These are phyloP conservation scores for Nakazawaea pomicola DNA, from an alignment of 805 yeast species.

Conservation along the genomic window DNA sequence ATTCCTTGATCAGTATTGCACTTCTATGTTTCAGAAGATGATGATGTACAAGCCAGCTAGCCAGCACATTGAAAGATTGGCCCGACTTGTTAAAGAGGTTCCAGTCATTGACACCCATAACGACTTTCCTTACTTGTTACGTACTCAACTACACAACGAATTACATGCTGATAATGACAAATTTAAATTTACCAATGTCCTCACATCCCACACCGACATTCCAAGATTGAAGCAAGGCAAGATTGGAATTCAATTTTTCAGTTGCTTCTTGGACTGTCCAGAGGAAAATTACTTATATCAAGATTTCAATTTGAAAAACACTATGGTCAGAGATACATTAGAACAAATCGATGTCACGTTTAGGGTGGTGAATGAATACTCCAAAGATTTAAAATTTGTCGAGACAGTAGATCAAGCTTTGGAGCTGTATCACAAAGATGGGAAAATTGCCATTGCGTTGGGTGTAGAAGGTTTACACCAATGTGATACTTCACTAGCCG, in stretches of 20 bases:
- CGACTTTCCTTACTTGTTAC: constrained; percentile 47
- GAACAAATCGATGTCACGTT: constrained; percentile 49
- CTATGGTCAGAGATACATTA: constrained; percentile 45
- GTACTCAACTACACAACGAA: constrained; percentile 41
- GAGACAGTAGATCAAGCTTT: constrained; percentile 35
- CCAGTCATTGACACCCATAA: constrained; percentile 47
- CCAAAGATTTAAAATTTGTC: constrained; percentile 35
- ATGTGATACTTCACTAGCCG: constrained; percentile 35
- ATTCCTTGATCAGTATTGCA: no score
- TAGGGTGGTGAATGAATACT: constrained; percentile 37
- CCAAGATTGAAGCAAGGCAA: constrained; percentile 35
- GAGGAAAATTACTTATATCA: constrained; percentile 31
- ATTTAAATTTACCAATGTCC: constrained; percentile 34
- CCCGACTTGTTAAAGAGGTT: constrained; percentile 2
- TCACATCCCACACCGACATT: constrained; percentile 41
- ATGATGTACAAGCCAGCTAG: constrained; percentile 1
- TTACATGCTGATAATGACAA: constrained; percentile 25
- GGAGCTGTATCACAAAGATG: constrained; percentile 21
- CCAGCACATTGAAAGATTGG: constrained; percentile 9
- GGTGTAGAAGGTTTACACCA: constrained; percentile 45
- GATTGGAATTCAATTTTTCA: constrained; percentile 47
- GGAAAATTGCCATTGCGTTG: constrained; percentile 34
- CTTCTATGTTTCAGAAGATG: not conserved
- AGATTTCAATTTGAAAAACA: constrained; percentile 39
- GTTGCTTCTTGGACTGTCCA: constrained; percentile 40